Evolutionary conservation across 164 flowering plant species (phyloP).

Genomic region (Kingdonia uniflora): DNA sequence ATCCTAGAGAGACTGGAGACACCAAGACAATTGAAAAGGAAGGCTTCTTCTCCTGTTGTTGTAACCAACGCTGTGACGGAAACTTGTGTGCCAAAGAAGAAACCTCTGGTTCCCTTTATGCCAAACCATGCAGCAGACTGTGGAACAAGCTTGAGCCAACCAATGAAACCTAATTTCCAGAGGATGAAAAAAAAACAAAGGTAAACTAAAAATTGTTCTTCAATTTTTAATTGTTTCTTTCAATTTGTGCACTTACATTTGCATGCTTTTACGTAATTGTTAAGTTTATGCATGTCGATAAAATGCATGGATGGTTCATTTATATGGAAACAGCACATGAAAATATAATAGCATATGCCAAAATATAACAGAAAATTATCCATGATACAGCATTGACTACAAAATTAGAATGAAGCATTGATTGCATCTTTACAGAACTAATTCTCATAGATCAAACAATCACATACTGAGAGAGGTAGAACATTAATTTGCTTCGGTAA

Average conservation of each 20-base stretch:
- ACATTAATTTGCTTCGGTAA: too few relatives aligned
- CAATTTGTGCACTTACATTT: neutral
- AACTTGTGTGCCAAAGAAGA: constrained; percentile 25
- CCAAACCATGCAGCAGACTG: constrained; percentile 20
- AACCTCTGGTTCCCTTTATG: constrained; percentile 35
- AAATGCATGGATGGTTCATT: neutral
- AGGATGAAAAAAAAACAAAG: constrained; percentile 47
- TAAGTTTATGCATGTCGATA: neutral
- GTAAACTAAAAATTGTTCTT: constrained; percentile 5
- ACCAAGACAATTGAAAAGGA: constrained; percentile 46
- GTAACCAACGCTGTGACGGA: constrained; percentile 12
- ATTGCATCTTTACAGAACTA: too few relatives aligned
- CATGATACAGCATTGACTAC: too few relatives aligned
- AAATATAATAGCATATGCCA: too few relatives aligned
- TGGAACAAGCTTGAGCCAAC: constrained; percentile 29
- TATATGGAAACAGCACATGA: neutral
- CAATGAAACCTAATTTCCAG: constrained; percentile 65
- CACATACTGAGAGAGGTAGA: too few relatives aligned
- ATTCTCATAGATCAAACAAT: too few relatives aligned
- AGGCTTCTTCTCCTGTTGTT: constrained; percentile 25
- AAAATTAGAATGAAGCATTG: too few relatives aligned
- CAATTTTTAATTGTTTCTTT: neutral
- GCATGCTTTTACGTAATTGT: neutral
- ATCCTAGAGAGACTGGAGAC: constrained; percentile 81
- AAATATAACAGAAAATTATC: too few relatives aligned